A percentile compares a stretch with the other conserved stretches of the same genome.
These are phyloP conservation scores for Lactarius hengduanensis DNA, from an alignment of 768 basidiomycete species.

Conservation along the genomic window DNA sequence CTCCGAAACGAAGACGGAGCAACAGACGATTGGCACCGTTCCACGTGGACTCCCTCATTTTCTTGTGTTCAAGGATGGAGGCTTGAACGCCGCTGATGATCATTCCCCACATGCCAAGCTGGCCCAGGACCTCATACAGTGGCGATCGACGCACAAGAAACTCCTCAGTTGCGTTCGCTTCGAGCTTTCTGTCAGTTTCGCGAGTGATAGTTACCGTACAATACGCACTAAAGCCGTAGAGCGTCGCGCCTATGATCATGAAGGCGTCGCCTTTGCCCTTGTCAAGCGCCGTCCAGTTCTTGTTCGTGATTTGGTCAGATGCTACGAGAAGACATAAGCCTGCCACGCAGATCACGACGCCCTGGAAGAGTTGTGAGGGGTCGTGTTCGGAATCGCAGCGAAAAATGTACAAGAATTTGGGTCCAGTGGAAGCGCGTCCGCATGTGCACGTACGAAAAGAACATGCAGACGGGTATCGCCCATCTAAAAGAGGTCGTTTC, in stretches of 20 bases:
- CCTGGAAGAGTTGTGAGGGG: slow-evolving; percentile 41
- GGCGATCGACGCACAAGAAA: slow-evolving; percentile 79
- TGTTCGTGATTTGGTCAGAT: slow-evolving; percentile 75
- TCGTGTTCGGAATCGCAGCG: background rate
- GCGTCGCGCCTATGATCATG: slow-evolving; percentile 82
- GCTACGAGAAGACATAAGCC: slow-evolving; percentile 79
- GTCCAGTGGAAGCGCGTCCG: slow-evolving; percentile 80
- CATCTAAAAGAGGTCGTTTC: slow-evolving; percentile 47
- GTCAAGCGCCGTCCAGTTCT: slow-evolving; percentile 63
- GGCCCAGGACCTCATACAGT: slow-evolving; percentile 85
- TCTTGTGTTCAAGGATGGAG: slow-evolving; percentile 66
- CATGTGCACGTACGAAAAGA: slow-evolving; percentile 84
- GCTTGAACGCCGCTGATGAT: slow-evolving; percentile 79
- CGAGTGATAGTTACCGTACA: background rate
- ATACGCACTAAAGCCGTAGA: slow-evolving; percentile 80
- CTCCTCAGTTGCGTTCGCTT: slow-evolving; percentile 88
- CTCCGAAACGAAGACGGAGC: background rate
- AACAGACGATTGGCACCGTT: slow-evolving; percentile 65
- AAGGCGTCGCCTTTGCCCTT: slow-evolving; percentile 80
- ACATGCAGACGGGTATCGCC: slow-evolving; percentile 86
- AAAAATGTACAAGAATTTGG: slow-evolving; percentile 60
- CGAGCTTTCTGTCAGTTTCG: background rate
- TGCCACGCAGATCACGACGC: slow-evolving; percentile 66
- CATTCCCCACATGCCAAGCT: slow-evolving; percentile 82
- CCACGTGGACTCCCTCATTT: slow-evolving; percentile 69